Evolutionary conservation across 2,329 filamentous ascomycete genomes (phyloP).

Genomic region (Alternaria dauci): DNA sequence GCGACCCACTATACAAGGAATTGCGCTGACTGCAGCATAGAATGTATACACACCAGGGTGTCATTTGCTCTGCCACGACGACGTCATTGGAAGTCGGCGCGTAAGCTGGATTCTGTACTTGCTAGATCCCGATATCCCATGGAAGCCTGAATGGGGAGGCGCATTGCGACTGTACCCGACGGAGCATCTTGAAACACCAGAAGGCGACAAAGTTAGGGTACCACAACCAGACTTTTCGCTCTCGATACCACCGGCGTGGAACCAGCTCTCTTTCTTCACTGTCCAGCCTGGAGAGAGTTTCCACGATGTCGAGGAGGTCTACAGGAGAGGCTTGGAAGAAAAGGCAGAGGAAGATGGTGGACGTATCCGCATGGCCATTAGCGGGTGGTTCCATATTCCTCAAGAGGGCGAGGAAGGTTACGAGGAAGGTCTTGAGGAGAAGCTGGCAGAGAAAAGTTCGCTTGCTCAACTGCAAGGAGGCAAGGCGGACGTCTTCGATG

Average conservation of each 20-base stretch:
- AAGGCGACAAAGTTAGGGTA: slow-evolving; percentile 79
- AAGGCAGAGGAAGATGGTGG: slow-evolving; percentile 73
- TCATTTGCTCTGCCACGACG: slow-evolving; percentile 95
- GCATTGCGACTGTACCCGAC: slow-evolving; percentile 87
- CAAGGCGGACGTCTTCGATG: slow-evolving; percentile 88
- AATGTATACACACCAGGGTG: slow-evolving; percentile 98
- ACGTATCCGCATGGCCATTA: slow-evolving; percentile 94
- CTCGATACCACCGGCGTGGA: slow-evolving; percentile 92
- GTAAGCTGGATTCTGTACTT: slow-evolving; percentile 98
- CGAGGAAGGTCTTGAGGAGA: slow-evolving; percentile 86
- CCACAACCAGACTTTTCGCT: slow-evolving; percentile 81
- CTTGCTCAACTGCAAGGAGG: slow-evolving; percentile 87
- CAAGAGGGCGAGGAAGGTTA: slow-evolving; percentile 94
- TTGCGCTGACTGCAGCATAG: slow-evolving; percentile 28
- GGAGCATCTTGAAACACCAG: slow-evolving; percentile 68
- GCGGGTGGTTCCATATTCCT: slow-evolving; percentile 98
- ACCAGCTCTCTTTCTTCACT: slow-evolving; percentile 97
- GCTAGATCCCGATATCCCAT: slow-evolving; percentile 87
- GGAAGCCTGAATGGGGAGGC: slow-evolving; percentile 92
- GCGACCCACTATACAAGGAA: background rate
- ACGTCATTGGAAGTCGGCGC: slow-evolving; percentile 95
- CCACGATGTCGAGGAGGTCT: slow-evolving; percentile 98
- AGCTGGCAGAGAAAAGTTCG: slow-evolving; percentile 86
- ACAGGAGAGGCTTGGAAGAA: slow-evolving; percentile 69
- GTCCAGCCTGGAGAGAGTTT: slow-evolving; percentile 99